Evolutionary conservation across 345 rosid species (phyloP), one percentile per base, ranked within the genome.

Genomic region (Citrus sp.): DNA sequence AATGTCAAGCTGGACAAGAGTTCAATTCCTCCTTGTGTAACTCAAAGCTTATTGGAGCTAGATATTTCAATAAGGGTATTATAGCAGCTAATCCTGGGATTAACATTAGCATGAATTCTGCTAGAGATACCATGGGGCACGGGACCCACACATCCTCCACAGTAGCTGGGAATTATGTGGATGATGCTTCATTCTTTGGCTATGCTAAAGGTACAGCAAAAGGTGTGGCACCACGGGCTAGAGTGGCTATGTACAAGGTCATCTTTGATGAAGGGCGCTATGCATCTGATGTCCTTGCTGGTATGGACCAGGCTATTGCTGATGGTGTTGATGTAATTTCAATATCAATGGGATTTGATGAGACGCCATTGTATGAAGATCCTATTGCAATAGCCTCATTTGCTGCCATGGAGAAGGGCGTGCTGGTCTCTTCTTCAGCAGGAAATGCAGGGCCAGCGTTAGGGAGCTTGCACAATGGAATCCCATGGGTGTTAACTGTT

Each of bases 401-500:
- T 56, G 64, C 72, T 5, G 81, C 84, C 0, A 46, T 78, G 34
- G 71, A 78, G 76, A 78, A 78, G 25, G 81, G 76, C n/a, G 72
- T 82, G 34, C 10, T 70, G 3, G 84, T 82, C 28, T 56, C 73
- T 34, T 59, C 81, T 28, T 78, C 84, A 22, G 84, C 79, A 9
- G 84, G 84, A 49, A 82, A 82, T 73, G 49, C 10, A 32, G 84
- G 84, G 19, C 78, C 74, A 37, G 18, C n/a, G 19, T 67, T 77
- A 30, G 84, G 88, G 80, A 79, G 81, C 74, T 76, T 84, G 78
- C 79, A 81, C 77, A 88, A 88, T 74, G 91, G 87, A 59, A 83
- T 84, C 1, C 89, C 91, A 5, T 88, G 91, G 91, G 37, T 78
- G 13, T 73, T 80, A 72, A 86, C 89, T 16, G 87, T 88, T 55